Evolutionary conservation across 495 filamentous ascomycete species (phyloP), one percentile per base, ranked within the genome.

Genomic region (Glonium stellatum): DNA sequence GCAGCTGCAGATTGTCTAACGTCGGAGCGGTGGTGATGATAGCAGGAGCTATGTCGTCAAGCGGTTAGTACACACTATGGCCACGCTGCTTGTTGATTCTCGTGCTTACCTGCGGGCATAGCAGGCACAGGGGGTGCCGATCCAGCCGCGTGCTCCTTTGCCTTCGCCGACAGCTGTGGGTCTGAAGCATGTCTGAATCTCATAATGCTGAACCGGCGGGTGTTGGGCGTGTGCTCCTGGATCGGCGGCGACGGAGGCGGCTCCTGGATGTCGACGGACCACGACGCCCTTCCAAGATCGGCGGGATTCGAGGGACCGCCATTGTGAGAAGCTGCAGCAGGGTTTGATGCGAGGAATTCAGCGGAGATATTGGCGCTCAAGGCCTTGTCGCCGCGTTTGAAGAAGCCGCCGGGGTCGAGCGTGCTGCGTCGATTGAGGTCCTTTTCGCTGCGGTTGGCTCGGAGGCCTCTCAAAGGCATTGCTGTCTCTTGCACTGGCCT

Each of bases 1-100:
- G 54, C 37, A 57, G 59, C 13, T 41, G 52, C 37, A 57, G 59
- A 15, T 64, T 57, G 49, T 92, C 82, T 59, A 86, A 79, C 0
- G 91, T 92, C 6, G 93, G 93, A 25, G 92, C 87, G 12, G 93
- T 98, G 22, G 86, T 96, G 69, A 97, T 92, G 69, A 98, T 98
- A 50, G 85, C 84, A 19, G 92, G 92, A 44, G 92, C 89, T 88
- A 69, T 50, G 41, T 22, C 44, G 39, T 15, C 48, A 55, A 36
- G 31, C 34, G 51, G 27, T 55, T 41, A 51, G 35, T 36, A 10
- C 36, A n/a, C 12, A n/a, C 25, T 55, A 5, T 36, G 8, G 1
- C 4, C n/a, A 18, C 25, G 25, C 36, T 3, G 27, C 3, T 6
- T 31, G 27, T 37, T 18, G 4, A 23, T n/a, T n/a, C 11, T 37